phyloP scores from a whole-genome alignment of 208 protist species.

The Blastocrithidia nonstop region DNA sequence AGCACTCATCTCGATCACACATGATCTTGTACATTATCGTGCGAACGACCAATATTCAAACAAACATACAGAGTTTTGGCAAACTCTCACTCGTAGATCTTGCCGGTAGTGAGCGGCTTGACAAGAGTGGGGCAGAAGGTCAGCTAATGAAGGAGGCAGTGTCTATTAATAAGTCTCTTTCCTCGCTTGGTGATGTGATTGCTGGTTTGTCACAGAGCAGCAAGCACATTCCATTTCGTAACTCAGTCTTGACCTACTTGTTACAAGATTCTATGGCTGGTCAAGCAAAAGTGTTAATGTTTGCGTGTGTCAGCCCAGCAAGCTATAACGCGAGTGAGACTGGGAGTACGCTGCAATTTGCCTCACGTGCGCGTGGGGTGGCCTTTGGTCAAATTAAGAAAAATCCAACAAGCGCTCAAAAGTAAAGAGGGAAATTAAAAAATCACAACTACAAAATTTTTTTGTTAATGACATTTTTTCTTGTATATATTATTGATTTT shows the following conservation, averaged over 20 bases:
- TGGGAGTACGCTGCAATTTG: slow-evolving; percentile 78
- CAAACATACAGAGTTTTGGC: slow-evolving; percentile 77
- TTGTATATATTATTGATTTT: not conserved
- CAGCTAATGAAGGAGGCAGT: slow-evolving; percentile 83
- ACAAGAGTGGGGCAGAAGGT: slow-evolving; percentile 76
- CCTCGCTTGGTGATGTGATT: slow-evolving; percentile 83
- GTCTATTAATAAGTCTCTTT: slow-evolving; percentile 87
- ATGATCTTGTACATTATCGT: slow-evolving; percentile 87
- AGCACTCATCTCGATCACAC: slow-evolving; percentile 88
- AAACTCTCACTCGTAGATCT: slow-evolving; percentile 90
- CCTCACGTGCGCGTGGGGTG: slow-evolving; percentile 75
- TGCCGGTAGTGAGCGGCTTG: slow-evolving; percentile 84
- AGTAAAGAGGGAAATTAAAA: not conserved
- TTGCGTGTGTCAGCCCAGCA: slow-evolving; percentile 87
- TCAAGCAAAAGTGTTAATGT: slow-evolving; percentile 92
- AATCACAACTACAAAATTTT: not conserved
- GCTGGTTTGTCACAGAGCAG: slow-evolving; percentile 53
- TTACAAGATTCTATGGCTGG: slow-evolving; percentile 88
- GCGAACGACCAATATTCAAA: slow-evolving; percentile 76
- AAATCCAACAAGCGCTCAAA: slow-evolving; percentile 37
- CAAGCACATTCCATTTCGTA: slow-evolving; percentile 87
- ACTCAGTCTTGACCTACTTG: slow-evolving; percentile 83
- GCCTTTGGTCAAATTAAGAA: slow-evolving; percentile 83
- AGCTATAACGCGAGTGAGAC: slow-evolving; percentile 88
- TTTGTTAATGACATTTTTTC: not conserved